phyloP scores from a whole-genome alignment of 768 basidiomycete species.

The Trametes cingulata region DNA sequence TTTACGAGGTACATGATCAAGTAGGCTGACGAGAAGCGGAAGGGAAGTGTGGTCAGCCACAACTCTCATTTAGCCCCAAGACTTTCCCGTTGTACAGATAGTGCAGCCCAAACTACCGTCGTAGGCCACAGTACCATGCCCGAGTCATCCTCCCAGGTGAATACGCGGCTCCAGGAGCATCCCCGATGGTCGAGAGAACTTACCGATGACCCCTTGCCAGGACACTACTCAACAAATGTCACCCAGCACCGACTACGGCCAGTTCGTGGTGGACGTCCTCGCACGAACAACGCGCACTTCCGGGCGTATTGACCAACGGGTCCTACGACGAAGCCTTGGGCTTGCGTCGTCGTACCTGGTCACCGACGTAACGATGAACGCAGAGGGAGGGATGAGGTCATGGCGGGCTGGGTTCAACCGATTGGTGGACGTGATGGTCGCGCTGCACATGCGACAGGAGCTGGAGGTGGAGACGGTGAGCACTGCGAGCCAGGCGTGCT shows the following conservation, averaged over 20 bases:
- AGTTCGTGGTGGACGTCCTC: conserved; percentile 58
- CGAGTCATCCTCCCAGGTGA: neutral
- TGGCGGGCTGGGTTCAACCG: conserved; percentile 71
- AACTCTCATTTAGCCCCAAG: neutral
- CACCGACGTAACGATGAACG: conserved; percentile 68
- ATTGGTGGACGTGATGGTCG: conserved; percentile 71
- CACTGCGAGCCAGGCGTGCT: conserved; percentile 67
- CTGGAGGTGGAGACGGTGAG: conserved; percentile 78
- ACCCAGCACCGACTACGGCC: conserved; percentile 56
- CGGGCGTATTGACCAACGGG: conserved; percentile 56
- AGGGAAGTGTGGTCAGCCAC: conserved; percentile 3
- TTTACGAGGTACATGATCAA: neutral
- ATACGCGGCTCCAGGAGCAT: neutral
- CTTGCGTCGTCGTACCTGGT: conserved; percentile 80
- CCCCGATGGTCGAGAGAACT: no score
- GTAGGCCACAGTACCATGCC: neutral
- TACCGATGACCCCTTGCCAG: neutral
- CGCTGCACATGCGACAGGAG: conserved; percentile 65
- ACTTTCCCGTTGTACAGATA: neutral
- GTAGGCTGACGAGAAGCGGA: neutral
- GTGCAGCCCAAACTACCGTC: neutral
- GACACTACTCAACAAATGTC: conserved; percentile 1
- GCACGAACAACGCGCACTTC: conserved; percentile 49
- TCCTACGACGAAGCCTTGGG: conserved; percentile 63
- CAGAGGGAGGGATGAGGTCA: conserved; percentile 52